A percentile compares a stretch with the other conserved stretches of the same genome.
Evolutionary conservation across 2,329 filamentous ascomycete species (phyloP).

Genomic region (Aspergillus quadricinctus): DNA sequence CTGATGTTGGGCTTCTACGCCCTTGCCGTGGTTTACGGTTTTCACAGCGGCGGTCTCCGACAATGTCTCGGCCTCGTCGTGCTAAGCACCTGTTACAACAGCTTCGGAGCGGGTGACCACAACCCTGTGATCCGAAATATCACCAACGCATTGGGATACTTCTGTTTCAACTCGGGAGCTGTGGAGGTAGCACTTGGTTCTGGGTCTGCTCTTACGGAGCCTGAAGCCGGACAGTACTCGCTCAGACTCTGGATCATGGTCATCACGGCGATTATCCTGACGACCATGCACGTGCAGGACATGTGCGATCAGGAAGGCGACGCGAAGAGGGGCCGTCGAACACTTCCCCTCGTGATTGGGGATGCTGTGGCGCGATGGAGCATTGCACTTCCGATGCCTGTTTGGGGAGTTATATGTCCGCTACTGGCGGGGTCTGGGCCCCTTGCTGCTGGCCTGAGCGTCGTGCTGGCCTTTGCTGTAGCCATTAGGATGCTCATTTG

Average conservation of each 20-base stretch:
- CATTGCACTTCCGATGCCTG: not conserved
- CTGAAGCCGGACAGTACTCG: not conserved
- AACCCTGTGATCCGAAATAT: not conserved
- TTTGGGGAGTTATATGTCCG: not conserved
- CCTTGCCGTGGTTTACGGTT: not conserved
- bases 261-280: slow-evolving; percentile 23
- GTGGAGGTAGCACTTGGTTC: not conserved
- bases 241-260: slow-evolving; percentile 8
- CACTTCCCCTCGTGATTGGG: slow-evolving; percentile 7
- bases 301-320: slow-evolving; percentile 34
- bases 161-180: not conserved
- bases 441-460: not conserved
- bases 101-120: not conserved
- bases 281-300: slow-evolving; percentile 37
- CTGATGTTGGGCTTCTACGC: slow-evolving; percentile 10
- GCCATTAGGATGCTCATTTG: not conserved
- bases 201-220: not conserved
- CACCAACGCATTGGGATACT: not conserved
- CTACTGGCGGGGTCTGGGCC: not conserved
- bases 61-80: not conserved
- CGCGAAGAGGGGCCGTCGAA: slow-evolving; percentile 11
- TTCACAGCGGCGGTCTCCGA: slow-evolving; percentile 3
- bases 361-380: not conserved
- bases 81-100: not conserved
- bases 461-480: not conserved